Percentiles rank a stretch among this genome's conserved stretches.
Conservation (phyloP, 2,329 filamentous ascomycete genomes). For the Claviceps quebecensis region DNA sequence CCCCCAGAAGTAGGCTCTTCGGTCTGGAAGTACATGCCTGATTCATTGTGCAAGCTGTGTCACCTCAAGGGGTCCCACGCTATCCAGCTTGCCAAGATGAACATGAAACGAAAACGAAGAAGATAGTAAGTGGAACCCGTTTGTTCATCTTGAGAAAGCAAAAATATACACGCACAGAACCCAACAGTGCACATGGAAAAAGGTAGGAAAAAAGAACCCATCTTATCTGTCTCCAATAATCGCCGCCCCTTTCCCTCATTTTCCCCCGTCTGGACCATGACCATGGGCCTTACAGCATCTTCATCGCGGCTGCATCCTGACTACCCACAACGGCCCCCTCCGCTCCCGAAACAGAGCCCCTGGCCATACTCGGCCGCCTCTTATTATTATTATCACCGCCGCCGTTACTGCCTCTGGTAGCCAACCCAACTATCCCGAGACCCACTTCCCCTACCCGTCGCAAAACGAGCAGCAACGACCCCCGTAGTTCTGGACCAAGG, state of each 20-base stretch:
- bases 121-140: no score
- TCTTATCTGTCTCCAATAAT: no score
- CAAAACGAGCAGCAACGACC: slow-evolving; percentile 63
- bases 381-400: slow-evolving; percentile 10
- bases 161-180: not conserved
- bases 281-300: slow-evolving; percentile 17
- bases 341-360: slow-evolving; percentile 12
- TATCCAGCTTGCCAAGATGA: not conserved
- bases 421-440: slow-evolving; percentile 41
- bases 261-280: not conserved
- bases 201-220: not conserved
- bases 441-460: slow-evolving; percentile 70
- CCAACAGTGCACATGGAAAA: not conserved
- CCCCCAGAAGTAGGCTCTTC: no score
- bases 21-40: no score
- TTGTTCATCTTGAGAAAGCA: not conserved
- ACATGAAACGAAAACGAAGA: no score
- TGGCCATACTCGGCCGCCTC: slow-evolving; percentile 28
- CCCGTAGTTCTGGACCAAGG: slow-evolving; percentile 63
- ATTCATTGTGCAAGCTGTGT: no score
- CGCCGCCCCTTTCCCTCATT: not conserved
- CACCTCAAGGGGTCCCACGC: no score
- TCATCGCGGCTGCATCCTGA: slow-evolving; percentile 20
- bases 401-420: slow-evolving; percentile 6
- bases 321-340: slow-evolving; percentile 12